Base-by-base conservation (phyloP, 257 asterid genomes). In the Solanum bulbocastanum region DNA sequence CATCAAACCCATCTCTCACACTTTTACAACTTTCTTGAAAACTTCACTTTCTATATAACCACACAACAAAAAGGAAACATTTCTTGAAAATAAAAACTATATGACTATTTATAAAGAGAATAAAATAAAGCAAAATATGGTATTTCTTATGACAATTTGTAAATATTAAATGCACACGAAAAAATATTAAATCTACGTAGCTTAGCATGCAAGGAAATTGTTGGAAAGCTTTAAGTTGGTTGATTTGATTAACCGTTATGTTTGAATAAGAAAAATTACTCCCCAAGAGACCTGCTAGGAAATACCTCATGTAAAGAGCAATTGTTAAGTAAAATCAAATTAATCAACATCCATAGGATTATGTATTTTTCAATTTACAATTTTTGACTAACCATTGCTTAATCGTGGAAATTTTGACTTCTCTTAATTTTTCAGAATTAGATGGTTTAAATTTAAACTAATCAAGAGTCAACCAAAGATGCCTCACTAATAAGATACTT, bases 1-100 rank as follows among this genome's bases (percentile, higher is more conserved):
- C 37, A 89, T 86, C 89, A 89, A 44, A 10, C 86, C 89, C 91
- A 89, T 89, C 2, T 76, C 76, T 22, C 68, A 27, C 15, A 37
- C 32, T 13, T 36, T 52, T 23, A 71, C 35, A 12, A 27, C 35
- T 79, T 44, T 79, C 84, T 44, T 79, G 39, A 79, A 44, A 5
- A 25, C 5, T 83, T 68, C 44, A 6, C 44, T 32, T 30, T 46
- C 86, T 40, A 56, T 7, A 10, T 4, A 6, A 27, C 14, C 56
- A 56, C 68, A 5, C 68, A 68, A 33, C 18, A 35, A 83, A 30
- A 68, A 56, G 25, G 11, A 20, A 56, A 56, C 65, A 56, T 56
- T 56, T 56, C n/a, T 56, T 56, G 65, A 20, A 56, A 56, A 56
- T 20, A 56, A 20, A 56, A 56, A 56, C 65, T 20, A 56, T 20